A percentile compares a stretch with the other conserved stretches of the same genome.
These are phyloP conservation scores for Powellomyces hirtus DNA, from an alignment of 192 early-diverging fungal genomes.

Conservation along the genomic window DNA sequence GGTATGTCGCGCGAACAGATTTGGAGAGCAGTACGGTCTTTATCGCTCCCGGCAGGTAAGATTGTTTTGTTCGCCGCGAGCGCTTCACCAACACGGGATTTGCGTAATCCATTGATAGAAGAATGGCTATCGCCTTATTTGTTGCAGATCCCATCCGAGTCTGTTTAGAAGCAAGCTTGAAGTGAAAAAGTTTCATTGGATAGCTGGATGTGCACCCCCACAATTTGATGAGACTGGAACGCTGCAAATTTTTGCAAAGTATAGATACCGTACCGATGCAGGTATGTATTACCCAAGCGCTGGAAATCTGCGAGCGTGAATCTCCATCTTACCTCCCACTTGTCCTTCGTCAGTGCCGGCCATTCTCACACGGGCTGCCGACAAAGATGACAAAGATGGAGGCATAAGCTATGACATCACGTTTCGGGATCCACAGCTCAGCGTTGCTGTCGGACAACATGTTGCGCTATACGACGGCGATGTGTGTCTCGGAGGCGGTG, in stretches of 20 bases:
- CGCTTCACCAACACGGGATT: too few species aligned
- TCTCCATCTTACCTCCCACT: background rate
- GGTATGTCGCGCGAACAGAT: constrained; percentile 77
- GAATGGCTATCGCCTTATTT: too few species aligned
- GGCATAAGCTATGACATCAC: constrained; percentile 31
- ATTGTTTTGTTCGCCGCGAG: background rate
- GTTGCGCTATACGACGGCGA: constrained; percentile 59
- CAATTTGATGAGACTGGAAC: constrained; percentile 11
- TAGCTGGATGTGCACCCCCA: constrained; percentile 2
- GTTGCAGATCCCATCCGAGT: too few species aligned
- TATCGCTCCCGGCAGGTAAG: constrained; percentile 67
- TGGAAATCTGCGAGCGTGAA: background rate
- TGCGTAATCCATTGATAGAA: too few species aligned
- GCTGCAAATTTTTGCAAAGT: constrained; percentile 50
- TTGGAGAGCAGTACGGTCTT: constrained; percentile 59
- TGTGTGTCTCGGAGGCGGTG: constrained; percentile 64
- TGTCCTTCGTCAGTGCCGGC: too few species aligned
- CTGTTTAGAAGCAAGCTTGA: too few species aligned
- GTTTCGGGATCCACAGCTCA: constrained; percentile 57
- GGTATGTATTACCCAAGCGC: constrained; percentile 7
- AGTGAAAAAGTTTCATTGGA: constrained; percentile 29
- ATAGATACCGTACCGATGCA: constrained; percentile 41
- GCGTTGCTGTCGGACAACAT: constrained; percentile 60
- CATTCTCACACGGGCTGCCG: too few species aligned
- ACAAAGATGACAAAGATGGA: too few species aligned